phyloP scores from a whole-genome alignment of 78 protist genomes.

The Cavenderia fasciculata region DNA sequence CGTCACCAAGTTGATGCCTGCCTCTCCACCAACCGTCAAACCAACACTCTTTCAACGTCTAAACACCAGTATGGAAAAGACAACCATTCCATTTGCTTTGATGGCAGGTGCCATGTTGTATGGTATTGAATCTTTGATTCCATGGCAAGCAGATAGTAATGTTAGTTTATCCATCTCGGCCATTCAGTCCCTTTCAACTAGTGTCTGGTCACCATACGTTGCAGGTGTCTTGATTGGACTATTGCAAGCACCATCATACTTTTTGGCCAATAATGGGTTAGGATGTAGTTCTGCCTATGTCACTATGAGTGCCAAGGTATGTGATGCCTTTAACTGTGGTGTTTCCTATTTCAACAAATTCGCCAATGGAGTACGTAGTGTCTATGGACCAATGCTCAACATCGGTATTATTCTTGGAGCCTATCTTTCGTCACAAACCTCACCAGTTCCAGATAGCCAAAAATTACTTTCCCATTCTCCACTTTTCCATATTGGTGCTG shows the following conservation, averaged over 20 bases:
- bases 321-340: neutral
- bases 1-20: neutral
- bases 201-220: slow-evolving; percentile 60
- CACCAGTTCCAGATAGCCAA: neutral
- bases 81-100: slow-evolving; percentile 34
- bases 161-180: neutral
- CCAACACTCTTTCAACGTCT: neutral
- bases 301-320: slow-evolving; percentile 17
- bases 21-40: neutral
- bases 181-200: neutral
- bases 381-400: slow-evolving; percentile 34
- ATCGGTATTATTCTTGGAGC: slow-evolving; percentile 51
- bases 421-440: slow-evolving; percentile 7
- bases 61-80: neutral
- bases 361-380: neutral
- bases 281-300: slow-evolving; percentile 38
- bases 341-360: slow-evolving; percentile 28
- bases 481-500: neutral
- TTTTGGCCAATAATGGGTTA: slow-evolving; percentile 2
- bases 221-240: slow-evolving; percentile 48
- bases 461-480: neutral
- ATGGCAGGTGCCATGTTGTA: neutral
- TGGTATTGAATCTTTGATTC: slow-evolving; percentile 9
- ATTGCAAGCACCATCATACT: slow-evolving; percentile 36
- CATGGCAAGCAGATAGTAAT: slow-evolving; percentile 39